phyloP scores from a whole-genome alignment of 2,329 filamentous ascomycete species.

The Colletotrichum godetiae region DNA sequence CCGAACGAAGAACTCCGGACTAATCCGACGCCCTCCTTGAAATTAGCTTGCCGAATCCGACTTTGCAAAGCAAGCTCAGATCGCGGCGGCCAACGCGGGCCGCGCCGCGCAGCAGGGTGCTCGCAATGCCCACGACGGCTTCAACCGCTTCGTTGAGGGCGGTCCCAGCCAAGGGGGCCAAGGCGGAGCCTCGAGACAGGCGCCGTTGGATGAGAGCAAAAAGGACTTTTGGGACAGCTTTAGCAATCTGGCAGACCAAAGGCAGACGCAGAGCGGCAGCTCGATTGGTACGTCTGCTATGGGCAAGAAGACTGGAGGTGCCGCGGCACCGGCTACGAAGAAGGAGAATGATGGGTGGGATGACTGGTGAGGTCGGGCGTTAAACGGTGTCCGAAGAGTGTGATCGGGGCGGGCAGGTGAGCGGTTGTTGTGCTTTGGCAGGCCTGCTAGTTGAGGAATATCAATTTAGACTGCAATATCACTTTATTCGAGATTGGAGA shows the following conservation, averaged over 20 bases:
- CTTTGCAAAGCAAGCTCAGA: slow-evolving; percentile 74
- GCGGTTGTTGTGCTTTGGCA: slow-evolving; percentile 30
- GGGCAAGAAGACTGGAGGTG: slow-evolving; percentile 57
- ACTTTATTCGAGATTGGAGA: slow-evolving; percentile 5
- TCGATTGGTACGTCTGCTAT: slow-evolving; percentile 71
- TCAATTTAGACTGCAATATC: slow-evolving; percentile 16
- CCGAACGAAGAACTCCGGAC: slow-evolving; percentile 23
- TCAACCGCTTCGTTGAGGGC: slow-evolving; percentile 90
- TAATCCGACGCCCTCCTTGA: slow-evolving; percentile 39
- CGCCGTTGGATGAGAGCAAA: slow-evolving; percentile 70
- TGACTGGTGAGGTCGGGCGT: slow-evolving; percentile 62
- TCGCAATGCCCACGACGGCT: slow-evolving; percentile 79
- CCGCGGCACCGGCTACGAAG: slow-evolving; percentile 48
- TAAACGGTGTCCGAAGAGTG: neutral
- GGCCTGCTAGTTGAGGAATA: slow-evolving; percentile 33
- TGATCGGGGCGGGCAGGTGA: slow-evolving; percentile 23
- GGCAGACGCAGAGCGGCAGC: slow-evolving; percentile 54
- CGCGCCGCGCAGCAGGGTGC: slow-evolving; percentile 76
- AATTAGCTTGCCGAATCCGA: slow-evolving; percentile 81
- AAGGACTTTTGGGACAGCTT: slow-evolving; percentile 96
- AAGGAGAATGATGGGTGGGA: slow-evolving; percentile 72
- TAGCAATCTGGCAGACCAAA: slow-evolving; percentile 73
- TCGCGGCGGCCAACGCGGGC: slow-evolving; percentile 74
- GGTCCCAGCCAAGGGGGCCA: slow-evolving; percentile 52
- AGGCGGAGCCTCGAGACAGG: slow-evolving; percentile 46